Evolutionary conservation across 805 yeast genomes (phyloP).

Genomic region (Soucietia sequanensis): DNA sequence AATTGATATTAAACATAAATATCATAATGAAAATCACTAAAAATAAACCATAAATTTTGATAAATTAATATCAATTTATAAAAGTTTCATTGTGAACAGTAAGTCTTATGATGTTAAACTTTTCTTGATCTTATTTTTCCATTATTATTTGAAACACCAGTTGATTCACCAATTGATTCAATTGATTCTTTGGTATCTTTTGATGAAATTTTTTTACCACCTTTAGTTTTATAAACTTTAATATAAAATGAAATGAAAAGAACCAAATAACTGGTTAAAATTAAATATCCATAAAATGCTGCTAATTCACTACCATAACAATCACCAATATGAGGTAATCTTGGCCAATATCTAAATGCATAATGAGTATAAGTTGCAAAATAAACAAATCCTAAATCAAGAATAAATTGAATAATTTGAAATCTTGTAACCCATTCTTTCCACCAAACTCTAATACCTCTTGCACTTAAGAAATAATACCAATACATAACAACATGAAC

Average conservation of each 20-base stretch:
- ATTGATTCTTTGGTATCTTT: conserved; percentile 12
- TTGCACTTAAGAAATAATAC: conserved; percentile 90
- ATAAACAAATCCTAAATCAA: conserved; percentile 88
- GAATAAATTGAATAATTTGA: conserved; percentile 89
- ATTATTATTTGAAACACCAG: conserved; percentile 11
- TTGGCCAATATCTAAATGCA: conserved; percentile 61
- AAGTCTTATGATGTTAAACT: conserved; percentile 27
- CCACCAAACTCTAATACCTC: conserved; percentile 98
- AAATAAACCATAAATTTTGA: too few relatives aligned
- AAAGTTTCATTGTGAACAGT: neutral
- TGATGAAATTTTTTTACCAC: conserved; percentile 19
- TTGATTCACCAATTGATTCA: conserved; percentile 9
- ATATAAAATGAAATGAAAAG: conserved; percentile 92
- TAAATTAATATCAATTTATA: neutral
- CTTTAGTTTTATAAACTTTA: conserved; percentile 66
- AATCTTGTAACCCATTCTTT: conserved; percentile 97
- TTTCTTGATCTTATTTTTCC: conserved; percentile 35
- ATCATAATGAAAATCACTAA: too few relatives aligned
- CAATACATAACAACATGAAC: conserved; percentile 98
- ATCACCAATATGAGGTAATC: conserved; percentile 70
- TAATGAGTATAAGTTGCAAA: conserved; percentile 92
- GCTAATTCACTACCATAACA: conserved; percentile 94
- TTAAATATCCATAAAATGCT: conserved; percentile 86
- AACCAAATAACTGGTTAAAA: conserved; percentile 83
- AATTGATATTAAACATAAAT: too few relatives aligned